A percentile compares a stretch with the other conserved stretches of the same genome.
These are phyloP conservation scores for Colletotrichum horii DNA, from an alignment of 2,329 filamentous ascomycete genomes.

Conservation along the genomic window DNA sequence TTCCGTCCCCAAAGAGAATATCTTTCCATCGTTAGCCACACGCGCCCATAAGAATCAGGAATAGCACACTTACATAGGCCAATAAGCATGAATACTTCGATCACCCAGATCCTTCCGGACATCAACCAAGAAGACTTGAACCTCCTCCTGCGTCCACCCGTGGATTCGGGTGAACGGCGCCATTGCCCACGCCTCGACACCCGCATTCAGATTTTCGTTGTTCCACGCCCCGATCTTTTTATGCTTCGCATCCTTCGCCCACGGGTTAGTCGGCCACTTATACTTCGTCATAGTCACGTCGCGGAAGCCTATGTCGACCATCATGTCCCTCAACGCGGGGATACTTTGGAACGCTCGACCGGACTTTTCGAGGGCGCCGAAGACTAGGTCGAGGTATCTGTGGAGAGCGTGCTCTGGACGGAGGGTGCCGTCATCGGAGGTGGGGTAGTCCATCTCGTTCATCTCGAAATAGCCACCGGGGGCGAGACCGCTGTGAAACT, in stretches of 20 bases:
- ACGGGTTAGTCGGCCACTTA: not conserved
- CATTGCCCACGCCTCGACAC: not conserved
- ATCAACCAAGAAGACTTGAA: not conserved
- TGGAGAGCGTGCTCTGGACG: not conserved
- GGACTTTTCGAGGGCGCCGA: not conserved
- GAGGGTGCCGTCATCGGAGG: not conserved
- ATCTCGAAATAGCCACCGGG: not conserved
- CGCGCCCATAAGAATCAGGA: not conserved
- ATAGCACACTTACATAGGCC: not conserved
- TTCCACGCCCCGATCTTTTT: not conserved
- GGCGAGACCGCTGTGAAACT: not conserved
- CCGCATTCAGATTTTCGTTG: not conserved
- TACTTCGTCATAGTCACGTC: not conserved
- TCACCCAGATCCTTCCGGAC: fast-evolving
- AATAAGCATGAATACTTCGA: not conserved
- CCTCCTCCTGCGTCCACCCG: not conserved
- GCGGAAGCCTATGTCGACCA: not conserved
- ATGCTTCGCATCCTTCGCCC: not conserved
- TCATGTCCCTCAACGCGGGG: not conserved
- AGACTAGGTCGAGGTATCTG: not conserved
- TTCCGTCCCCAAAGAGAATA: not conserved
- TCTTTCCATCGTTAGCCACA: not conserved
- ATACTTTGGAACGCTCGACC: not conserved
- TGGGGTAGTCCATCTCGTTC: not conserved
- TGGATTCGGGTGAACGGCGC: not conserved